Evolutionary conservation across 176 grass and related monocot species (phyloP).

Genomic region (Triticum urartu): DNA sequence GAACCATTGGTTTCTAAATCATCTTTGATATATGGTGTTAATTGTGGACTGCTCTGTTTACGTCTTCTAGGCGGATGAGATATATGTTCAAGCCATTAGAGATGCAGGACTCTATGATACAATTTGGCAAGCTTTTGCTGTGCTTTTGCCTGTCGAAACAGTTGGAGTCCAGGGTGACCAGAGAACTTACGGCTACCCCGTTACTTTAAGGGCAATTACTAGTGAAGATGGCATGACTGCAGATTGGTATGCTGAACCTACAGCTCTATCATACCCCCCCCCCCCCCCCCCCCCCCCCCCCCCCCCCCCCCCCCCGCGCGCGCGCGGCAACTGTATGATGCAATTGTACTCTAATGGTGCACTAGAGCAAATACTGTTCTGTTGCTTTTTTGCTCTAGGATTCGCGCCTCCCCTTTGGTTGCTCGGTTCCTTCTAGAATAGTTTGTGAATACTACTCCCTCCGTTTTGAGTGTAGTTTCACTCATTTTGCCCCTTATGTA

Average conservation of each 20-base stretch:
- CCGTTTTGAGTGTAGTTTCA: too few relatives aligned
- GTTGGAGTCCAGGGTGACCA: constrained; percentile 91
- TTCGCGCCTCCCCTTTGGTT: too few relatives aligned
- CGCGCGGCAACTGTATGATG: not conserved
- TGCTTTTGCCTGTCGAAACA: constrained; percentile 75
- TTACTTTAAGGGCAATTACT: constrained; percentile 76
- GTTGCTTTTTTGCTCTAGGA: not conserved
- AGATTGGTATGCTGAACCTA: constrained; percentile 58
- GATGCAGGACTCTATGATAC: constrained; percentile 77
- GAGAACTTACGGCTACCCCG: constrained; percentile 68
- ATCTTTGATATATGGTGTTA: constrained; percentile 4
- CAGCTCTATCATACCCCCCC: not conserved
- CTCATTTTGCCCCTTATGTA: too few relatives aligned
- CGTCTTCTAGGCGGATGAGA: constrained; percentile 66
- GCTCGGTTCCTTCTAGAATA: not conserved
- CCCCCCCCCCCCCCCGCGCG: too few relatives aligned
- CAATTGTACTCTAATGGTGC: not conserved
- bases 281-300: too few relatives aligned
- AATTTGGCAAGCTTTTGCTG: constrained; percentile 95
- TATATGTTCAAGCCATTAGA: constrained; percentile 87
- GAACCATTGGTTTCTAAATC: not conserved
- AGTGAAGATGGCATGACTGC: constrained; percentile 96
- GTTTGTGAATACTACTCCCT: not conserved
- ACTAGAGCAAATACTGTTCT: not conserved
- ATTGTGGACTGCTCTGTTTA: not conserved